Evolutionary conservation across 805 yeast genomes (phyloP).

Genomic region (Wickerhamomyces mucosus): DNA sequence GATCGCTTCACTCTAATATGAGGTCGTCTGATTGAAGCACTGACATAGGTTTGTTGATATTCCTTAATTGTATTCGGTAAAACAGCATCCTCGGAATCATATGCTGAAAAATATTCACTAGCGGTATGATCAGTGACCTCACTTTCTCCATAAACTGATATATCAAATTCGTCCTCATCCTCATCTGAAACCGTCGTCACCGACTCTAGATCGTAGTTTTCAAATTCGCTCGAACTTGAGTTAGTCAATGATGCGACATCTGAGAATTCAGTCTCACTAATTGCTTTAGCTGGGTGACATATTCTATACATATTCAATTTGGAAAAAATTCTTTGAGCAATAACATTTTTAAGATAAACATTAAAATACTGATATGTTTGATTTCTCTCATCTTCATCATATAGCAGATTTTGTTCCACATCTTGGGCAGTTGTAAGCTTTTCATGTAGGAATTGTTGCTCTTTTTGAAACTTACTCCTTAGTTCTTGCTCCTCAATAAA

Average conservation of each 20-base stretch:
- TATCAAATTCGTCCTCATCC: slow-evolving; percentile 4
- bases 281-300: too few species aligned
- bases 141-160: slow-evolving; percentile 4
- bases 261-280: slow-evolving; percentile 10
- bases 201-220: slow-evolving; percentile 8
- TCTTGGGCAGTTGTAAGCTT: slow-evolving; percentile 7
- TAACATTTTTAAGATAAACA: slow-evolving; percentile 11
- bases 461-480: slow-evolving; percentile 1
- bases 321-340: slow-evolving; percentile 16
- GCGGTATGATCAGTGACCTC: too few species aligned
- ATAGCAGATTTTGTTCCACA: slow-evolving; percentile 2
- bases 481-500: slow-evolving; percentile 6
- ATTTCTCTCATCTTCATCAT: slow-evolving; percentile 1
- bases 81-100: slow-evolving; percentile 3
- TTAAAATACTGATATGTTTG: slow-evolving; percentile 2
- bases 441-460: slow-evolving; percentile 3
- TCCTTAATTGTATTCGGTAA: slow-evolving; percentile 7
- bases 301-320: slow-evolving; percentile 12
- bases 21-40: slow-evolving; percentile 5
- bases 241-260: slow-evolving; percentile 3
- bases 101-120: slow-evolving; percentile 7
- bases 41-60: slow-evolving; percentile 9
- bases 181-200: slow-evolving; percentile 11
- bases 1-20: slow-evolving; percentile 13
- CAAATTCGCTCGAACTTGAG: slow-evolving; percentile 5